Evolutionary conservation across 768 basidiomycete genomes (phyloP).

Genomic region (Peribolospora baueri): DNA sequence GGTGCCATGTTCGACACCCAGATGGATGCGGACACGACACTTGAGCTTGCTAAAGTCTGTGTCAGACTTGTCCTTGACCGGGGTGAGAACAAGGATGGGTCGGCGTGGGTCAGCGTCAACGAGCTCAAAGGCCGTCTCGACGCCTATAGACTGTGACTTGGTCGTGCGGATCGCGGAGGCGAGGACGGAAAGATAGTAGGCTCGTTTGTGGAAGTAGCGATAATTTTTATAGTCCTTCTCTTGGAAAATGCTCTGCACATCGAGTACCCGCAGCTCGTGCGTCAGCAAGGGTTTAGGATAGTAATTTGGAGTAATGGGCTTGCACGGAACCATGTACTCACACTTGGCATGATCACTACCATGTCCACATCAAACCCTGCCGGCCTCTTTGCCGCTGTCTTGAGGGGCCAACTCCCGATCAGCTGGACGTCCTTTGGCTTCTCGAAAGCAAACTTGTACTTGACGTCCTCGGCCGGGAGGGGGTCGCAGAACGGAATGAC

Average conservation of each 20-base stretch:
- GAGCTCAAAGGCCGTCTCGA: conserved; percentile 40
- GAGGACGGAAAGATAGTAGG: conserved; percentile 63
- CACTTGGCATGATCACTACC: conserved; percentile 65
- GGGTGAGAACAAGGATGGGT: conserved; percentile 38
- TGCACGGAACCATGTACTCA: conserved; percentile 20
- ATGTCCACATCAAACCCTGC: conserved; percentile 52
- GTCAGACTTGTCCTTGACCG: conserved; percentile 25
- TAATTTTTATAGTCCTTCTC: conserved; percentile 81
- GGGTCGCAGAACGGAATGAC: conserved; percentile 40
- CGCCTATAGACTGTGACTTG: conserved; percentile 17
- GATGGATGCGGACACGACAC: conserved; percentile 47
- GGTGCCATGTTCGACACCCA: conserved; percentile 32
- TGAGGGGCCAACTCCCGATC: conserved; percentile 68
- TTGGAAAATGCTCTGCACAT: conserved; percentile 42
- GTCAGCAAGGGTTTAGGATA: not conserved
- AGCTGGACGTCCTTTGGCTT: conserved; percentile 50
- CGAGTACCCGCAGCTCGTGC: conserved; percentile 20
- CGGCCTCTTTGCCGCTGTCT: conserved; percentile 44
- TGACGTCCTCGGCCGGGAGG: conserved; percentile 46
- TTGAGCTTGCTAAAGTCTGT: conserved; percentile 29
- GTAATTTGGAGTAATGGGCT: not conserved
- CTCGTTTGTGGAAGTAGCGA: conserved; percentile 74
- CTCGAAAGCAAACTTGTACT: conserved; percentile 70
- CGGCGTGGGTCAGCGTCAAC: conserved; percentile 36
- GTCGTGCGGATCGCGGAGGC: conserved; percentile 25